Base-by-base conservation (phyloP, 2,329 filamentous ascomycete genomes). In the Venturia oleaginea region DNA sequence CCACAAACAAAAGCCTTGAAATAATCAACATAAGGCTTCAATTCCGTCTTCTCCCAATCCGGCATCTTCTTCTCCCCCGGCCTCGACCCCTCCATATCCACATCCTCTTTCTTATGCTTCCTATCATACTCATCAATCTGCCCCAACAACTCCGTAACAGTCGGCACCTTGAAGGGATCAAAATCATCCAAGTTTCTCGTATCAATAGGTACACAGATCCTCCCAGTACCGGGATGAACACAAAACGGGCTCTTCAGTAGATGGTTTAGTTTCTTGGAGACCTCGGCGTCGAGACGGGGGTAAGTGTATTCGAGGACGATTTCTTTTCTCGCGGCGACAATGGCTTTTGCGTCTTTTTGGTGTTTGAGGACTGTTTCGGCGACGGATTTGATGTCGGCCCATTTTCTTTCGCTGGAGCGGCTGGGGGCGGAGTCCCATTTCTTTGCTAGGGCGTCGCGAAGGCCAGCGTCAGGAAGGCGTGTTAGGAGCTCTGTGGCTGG, bases 301-400 rank as follows among this genome's bases (percentile, higher is more conserved):
- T 99, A 99, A 7, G 94, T 97, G 78, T 99, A 97, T 77, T 99
- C 94, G 37, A 99, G 84, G 3, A 97, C 87, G 67, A 99, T 90
- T 73, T 97, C 94, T 75, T 97, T 92, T 77, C 97, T 97, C 27
- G 92, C 91, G 71, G 97, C 91, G 10, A 89, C 83, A 15, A 99
- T 82, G 2, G 87, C 85, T 67, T 83, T 85, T 0, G 86, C 76
- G 69, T 94, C 87, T n/a, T 96, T 83, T 11, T 83, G 81, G 71
- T 86, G 88, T 72, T 86, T 86, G 34, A 85, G 85, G 40, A 90
- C 89, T 0, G 86, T 85, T 75, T 91, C 90, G 59, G 93, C 94
- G 15, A 96, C 75, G 1, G 86, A 80, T 73, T 97, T 91, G 70
- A 99, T 97, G 74, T 97, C 94, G 32, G 90, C 85, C 94, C 94